These are phyloP conservation scores for Rubia balearica DNA, from an alignment of 305 asterid genomes.

Conservation along the genomic window DNA sequence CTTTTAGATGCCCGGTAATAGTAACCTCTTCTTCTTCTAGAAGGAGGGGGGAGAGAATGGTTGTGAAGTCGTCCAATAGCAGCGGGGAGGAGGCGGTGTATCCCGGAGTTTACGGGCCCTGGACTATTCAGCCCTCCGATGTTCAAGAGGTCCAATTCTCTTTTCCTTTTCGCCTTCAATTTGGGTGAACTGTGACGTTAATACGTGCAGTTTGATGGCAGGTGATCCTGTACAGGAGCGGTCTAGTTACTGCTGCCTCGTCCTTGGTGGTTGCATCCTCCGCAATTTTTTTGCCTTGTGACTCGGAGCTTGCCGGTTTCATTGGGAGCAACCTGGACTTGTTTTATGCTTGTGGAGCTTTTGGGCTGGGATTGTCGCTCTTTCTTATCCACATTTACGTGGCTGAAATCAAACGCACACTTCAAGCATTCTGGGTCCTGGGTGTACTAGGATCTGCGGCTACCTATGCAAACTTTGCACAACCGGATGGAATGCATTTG, in stretches of 20 bases:
- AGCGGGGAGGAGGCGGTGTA: conserved; percentile 28
- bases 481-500: conserved; percentile 50
- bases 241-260: conserved; percentile 73
- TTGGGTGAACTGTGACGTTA: conserved; percentile 1
- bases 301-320: conserved; percentile 26
- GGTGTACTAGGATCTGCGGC: conserved; percentile 70
- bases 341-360: conserved; percentile 52
- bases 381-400: conserved; percentile 81
- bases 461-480: conserved; percentile 52
- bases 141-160: conserved; percentile 40
- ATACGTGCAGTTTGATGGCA: conserved; percentile 1
- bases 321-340: conserved; percentile 41
- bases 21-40: not conserved
- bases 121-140: conserved; percentile 75
- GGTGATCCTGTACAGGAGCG: conserved; percentile 74
- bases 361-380: conserved; percentile 72
- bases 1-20: not conserved
- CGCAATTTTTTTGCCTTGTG: conserved; percentile 39
- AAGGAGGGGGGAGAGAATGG: not conserved
- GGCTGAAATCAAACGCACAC: conserved; percentile 74
- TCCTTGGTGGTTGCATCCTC: conserved; percentile 69
- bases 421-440: conserved; percentile 68
- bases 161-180: not conserved
- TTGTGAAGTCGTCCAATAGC: not conserved
- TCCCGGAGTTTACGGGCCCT: conserved; percentile 80